Evolutionary conservation across 2,329 filamentous ascomycete species (phyloP), one percentile per base, ranked within the genome.

Genomic region (Didymella pinodella): DNA sequence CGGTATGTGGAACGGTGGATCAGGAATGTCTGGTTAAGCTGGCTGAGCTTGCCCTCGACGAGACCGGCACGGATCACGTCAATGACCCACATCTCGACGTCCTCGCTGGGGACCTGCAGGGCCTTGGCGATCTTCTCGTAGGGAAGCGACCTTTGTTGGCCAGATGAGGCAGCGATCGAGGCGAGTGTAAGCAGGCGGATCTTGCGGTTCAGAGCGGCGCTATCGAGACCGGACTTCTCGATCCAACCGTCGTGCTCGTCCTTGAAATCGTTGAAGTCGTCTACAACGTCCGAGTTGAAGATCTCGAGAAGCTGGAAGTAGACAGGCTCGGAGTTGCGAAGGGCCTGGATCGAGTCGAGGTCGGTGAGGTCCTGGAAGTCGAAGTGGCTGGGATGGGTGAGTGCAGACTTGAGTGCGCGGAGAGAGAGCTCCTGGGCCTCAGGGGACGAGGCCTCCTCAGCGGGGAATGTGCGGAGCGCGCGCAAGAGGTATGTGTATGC

Each of bases 41-140:
- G 95, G 59, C 91, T 95, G 68, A 99, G 88, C 82, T 96, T 96
- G 76, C 95, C 95, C 83, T 99, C 95, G 51, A 99, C 92, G 36
- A 99, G 88, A 32, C 93, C 93, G 47, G 93, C 92, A 68, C 95
- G 92, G 80, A 99, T 97, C 68, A 96, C 93, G 78, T 99, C 95
- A 73, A 99, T 99, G 67, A 96, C 92, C 95, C 95, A 99, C 85
- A 94, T 90, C 85, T 99, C 95, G 41, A 98, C 92, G 64, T 98
- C 92, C 65, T 91, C 88, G 46, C 82, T 75, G 45, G 92, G 88
- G 55, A 99, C 88, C 79, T 95, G 90, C 46, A 99, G 87, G 6
- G 92, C 90, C 75, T 90, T 90, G 65, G 90, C 87, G 75, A 99
- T 97, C 73, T 86, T 86, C 66, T 85, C 84, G 81, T 99, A 99